phyloP scores from a whole-genome alignment of 306 rosid species.

The Dryas alaskensis region DNA sequence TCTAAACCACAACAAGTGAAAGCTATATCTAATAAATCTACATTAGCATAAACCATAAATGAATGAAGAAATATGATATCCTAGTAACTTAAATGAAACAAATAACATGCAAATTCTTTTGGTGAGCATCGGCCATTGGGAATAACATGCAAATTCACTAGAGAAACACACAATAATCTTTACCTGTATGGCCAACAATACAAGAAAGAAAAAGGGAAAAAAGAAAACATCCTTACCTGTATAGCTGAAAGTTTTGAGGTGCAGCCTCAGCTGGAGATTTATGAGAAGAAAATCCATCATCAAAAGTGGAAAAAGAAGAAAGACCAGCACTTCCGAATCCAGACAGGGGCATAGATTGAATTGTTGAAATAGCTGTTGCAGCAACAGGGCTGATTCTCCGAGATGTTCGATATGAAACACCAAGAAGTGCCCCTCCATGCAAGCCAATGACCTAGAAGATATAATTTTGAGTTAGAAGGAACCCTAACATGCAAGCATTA shows the following conservation, averaged over 20 bases:
- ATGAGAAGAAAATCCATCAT: constrained; percentile 77
- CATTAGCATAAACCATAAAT: neutral
- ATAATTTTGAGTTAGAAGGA: constrained; percentile 25
- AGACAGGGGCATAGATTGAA: constrained; percentile 95
- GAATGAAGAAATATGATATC: neutral
- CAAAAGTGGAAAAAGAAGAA: constrained; percentile 86
- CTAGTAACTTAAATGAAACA: neutral
- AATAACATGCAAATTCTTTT: neutral
- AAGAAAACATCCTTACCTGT: constrained; percentile 48
- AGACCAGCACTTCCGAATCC: constrained; percentile 84
- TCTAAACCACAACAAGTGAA: neutral
- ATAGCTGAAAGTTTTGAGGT: constrained; percentile 88
- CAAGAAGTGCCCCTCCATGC: constrained; percentile 99
- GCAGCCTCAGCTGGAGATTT: constrained; percentile 76
- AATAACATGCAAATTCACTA: neutral
- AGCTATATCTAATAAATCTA: neutral
- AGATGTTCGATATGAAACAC: constrained; percentile 93
- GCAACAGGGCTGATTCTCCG: constrained; percentile 88
- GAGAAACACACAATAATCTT: constrained; percentile 1
- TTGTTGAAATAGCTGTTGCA: constrained; percentile 97
- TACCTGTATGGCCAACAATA: constrained; percentile 37
- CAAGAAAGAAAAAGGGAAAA: neutral
- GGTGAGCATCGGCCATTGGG: too few relatives aligned
- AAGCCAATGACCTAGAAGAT: constrained; percentile 80
- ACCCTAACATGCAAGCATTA: constrained; percentile 6